These are phyloP conservation scores for Leishmania turanica DNA, from an alignment of 208 protist genomes.

Conservation along the genomic window DNA sequence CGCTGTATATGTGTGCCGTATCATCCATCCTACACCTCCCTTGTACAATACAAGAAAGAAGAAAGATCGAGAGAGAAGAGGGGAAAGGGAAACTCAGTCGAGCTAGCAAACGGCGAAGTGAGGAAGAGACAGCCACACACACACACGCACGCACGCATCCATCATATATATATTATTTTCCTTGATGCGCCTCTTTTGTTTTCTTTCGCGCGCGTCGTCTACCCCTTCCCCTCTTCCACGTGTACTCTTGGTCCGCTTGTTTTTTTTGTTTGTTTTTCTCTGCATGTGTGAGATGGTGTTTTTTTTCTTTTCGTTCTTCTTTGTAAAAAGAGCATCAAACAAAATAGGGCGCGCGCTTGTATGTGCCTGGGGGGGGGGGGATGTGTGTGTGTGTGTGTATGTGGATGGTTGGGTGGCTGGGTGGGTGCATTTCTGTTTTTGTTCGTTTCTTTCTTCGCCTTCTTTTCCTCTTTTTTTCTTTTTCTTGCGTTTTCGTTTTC, in stretches of 20 bases:
- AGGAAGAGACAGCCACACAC: not conserved
- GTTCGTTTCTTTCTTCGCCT: not conserved
- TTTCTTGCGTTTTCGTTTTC: not conserved
- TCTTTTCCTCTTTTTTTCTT: not conserved
- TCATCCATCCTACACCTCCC: not conserved
- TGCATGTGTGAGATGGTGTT: not conserved
- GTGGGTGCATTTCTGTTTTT: not conserved
- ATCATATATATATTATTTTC: constrained; percentile 7
- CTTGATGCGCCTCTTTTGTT: not conserved
- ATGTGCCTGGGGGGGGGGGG: not conserved
- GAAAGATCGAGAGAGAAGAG: constrained; percentile 7
- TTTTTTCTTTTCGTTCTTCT: not conserved
- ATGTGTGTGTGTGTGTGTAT: not conserved
- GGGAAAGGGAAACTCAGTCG: not conserved
- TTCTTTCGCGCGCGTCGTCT: not conserved
- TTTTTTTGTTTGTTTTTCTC: not conserved
- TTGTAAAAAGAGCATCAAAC: constrained; percentile 1
- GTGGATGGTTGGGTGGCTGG: not conserved
- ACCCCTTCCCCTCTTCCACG: not conserved
- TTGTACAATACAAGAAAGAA: constrained; percentile 11
- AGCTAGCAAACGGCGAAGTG: not conserved
- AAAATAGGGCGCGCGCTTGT: not conserved
- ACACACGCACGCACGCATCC: not conserved
- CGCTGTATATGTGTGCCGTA: not conserved
- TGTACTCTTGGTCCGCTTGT: not conserved